Evolutionary conservation across 352 stramenopile genomes (phyloP), one percentile per base, ranked within the genome.

Genomic region (Thalassiosira exigua): DNA sequence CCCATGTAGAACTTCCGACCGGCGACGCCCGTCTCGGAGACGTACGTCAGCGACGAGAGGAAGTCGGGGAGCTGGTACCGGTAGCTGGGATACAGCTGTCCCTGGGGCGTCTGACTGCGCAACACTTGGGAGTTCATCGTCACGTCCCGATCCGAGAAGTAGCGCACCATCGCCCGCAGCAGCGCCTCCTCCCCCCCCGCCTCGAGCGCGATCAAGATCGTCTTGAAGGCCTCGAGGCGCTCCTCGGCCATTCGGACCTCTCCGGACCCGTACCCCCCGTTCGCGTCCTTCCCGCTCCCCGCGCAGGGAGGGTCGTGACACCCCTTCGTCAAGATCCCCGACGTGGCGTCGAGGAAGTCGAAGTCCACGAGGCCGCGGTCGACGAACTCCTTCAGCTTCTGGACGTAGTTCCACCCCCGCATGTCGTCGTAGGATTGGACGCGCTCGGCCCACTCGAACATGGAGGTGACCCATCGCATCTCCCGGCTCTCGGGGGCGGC

Each of bases 41-140:
- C 82, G 57, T 41, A 53, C 1, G 61, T 77, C 11, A 86, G 41
- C 1, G 66, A 56, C 4, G 51, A 48, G 14, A 86, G 58, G 59
- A 86, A 82, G 58, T 85, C 76, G 39, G 65, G n/a, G 0, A 81
- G 51, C 24, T 74, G 52, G 41, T 85, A 85, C 24, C 76, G 39
- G 68, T 85, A 85, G 0, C 64, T 78, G 32, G 76, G 76, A 41
- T 85, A 85, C n/a, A 85, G 50, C 42, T 85, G 69, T 52, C 76
- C 76, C 42, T 85, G 61, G 7, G 76, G 76, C 0, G 76, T 85
- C 33, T 85, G 69, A 7, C 29, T 64, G 17, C 54, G 36, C n/a
- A 85, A 36, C 14, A 85, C 56, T 46, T 81, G 51, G n/a, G 39
- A 60, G 42, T 76, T 77, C 48, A 85, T 70, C 14, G 70, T 33